Base-by-base conservation (phyloP, 2,329 filamentous ascomycete species). In the Bipolaris bicolor region DNA sequence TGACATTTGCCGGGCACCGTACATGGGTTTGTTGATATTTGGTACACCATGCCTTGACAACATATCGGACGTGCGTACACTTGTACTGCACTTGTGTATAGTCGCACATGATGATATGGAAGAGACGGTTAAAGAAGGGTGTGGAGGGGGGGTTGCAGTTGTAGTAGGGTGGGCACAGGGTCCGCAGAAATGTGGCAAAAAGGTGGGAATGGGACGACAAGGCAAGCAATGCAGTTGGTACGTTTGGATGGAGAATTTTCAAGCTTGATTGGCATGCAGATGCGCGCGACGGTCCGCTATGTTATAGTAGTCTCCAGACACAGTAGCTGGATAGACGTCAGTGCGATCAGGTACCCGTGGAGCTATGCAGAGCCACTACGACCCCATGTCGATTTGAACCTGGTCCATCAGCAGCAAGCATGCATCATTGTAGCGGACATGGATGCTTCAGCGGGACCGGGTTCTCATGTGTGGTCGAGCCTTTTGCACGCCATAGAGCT, bases 1-100 rank as follows among this genome's bases (percentile, higher is more conserved):
- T 82, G 29, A 86, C 79, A 60, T 84, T 84, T 15, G 82, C 79
- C 20, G 81, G 80, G 71, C 84, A 86, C 58, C 83, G 76, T 60
- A 80, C 81, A 62, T 85, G 83, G 31, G 83, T 84, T 63, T 82
- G 79, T 72, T 81, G 79, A 55, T 82, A 81, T 66, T 77, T 80
- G 54, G 77, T 75, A 76, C 83, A 86, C 83, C 83, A 86, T 16
- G 82, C 82, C 61, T 82, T 78, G 44, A 86, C 83, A 7, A 81
- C 82, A 64, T 81, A 85, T 33, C 83, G 79, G 56, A 83, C 73
- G 71, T 86, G 83, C 48, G 78, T 79, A 72, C 84, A 86, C 39
- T 79, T 77, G 68, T 83, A 86, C 58, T 84, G 81, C 52, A 86
- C 83, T 72, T 85, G 81, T 20, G 81, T 85, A 64, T 86, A 86